phyloP scores from a whole-genome alignment of 1,139 yeast species.

The Zhuliangozyma parablackwelliae region DNA sequence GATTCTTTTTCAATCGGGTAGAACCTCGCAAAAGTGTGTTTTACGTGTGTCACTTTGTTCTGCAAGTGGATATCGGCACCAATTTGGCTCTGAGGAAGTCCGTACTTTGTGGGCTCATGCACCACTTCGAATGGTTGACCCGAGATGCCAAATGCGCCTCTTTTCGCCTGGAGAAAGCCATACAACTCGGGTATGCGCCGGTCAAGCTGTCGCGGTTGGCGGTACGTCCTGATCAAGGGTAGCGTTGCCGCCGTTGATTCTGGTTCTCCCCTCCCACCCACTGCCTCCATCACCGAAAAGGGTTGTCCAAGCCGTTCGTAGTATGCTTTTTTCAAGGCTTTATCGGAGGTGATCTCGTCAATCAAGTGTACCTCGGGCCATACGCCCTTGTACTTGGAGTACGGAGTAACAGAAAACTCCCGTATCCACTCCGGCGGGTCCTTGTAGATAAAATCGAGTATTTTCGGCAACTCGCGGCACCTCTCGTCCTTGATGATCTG shows the following conservation, averaged over 20 bases:
- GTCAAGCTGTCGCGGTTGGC: no score
- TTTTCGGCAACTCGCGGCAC: slow-evolving; percentile 17
- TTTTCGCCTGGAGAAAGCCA: slow-evolving; percentile 18
- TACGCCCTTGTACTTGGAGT: slow-evolving; percentile 14
- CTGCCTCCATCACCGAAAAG: no score
- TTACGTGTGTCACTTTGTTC: slow-evolving; percentile 21
- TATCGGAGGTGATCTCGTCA: slow-evolving; percentile 22
- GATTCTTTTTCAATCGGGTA: slow-evolving; percentile 21
- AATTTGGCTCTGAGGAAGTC: slow-evolving; percentile 27
- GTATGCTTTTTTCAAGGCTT: neutral
- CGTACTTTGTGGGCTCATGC: slow-evolving; percentile 30
- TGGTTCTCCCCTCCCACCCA: no score
- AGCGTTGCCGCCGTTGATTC: no score
- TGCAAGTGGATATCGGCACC: slow-evolving; percentile 23
- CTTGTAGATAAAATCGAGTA: slow-evolving; percentile 30
- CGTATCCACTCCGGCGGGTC: slow-evolving; percentile 17
- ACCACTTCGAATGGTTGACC: slow-evolving; percentile 29
- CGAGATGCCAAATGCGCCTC: slow-evolving; percentile 18
- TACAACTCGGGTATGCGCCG: slow-evolving; percentile 11
- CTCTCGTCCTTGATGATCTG: slow-evolving; percentile 23
- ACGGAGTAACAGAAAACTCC: slow-evolving; percentile 19
- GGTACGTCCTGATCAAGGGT: no score
- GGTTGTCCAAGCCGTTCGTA: neutral
- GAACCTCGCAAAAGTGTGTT: slow-evolving; percentile 13
- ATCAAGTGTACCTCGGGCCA: slow-evolving; percentile 40